Evolutionary conservation across 345 rosid species (phyloP), one percentile per base, ranked within the genome.

Genomic region (Corchorus olitorius): DNA sequence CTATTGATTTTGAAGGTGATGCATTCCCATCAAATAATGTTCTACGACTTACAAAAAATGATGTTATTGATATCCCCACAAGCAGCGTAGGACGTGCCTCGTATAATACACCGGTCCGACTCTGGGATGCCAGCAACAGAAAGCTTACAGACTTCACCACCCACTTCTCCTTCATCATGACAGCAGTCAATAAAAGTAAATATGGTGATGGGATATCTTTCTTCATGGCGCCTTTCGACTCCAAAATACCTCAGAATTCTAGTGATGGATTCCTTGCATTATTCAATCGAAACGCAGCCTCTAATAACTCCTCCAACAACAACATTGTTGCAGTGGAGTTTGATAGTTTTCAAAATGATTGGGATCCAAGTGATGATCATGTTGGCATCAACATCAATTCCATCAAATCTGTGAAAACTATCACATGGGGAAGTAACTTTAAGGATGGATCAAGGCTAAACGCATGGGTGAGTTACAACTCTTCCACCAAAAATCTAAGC

Each of bases 331-430:
- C 90, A 0, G 87, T 89, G 12, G 90, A 90, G 77, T 90, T 86
- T 59, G 94, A 90, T 72, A 84, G 84, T 64, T 76, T n/a, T 52
- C 2, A 0, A 48, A 84, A 90, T 17, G 0, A 5, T 0, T 90
- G 91, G 89, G 91, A 90, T 75, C 90, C 89, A 0, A 50, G 74
- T 27, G 46, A 65, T 20, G 64, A 85, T 79, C 94, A 90, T 65
- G 84, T 88, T 0, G 94, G 94, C n/a, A 86, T 90, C 54, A 74
- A 82, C 50, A 67, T 86, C 12, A 90, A 90, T 53, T 88, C 90
- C 39, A 86, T 90, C n/a, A 37, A 37, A 8, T 88, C 91, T 0
- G 83, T 64, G 3, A 53, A 75, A 8, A 81, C 22, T 48, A 77
- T 81, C 15, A 4, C 68, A 0, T 90, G 90, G 94, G 71, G 62